phyloP scores from a whole-genome alignment of 2,329 filamentous ascomycete species.

The Fusarium subtropicale region DNA sequence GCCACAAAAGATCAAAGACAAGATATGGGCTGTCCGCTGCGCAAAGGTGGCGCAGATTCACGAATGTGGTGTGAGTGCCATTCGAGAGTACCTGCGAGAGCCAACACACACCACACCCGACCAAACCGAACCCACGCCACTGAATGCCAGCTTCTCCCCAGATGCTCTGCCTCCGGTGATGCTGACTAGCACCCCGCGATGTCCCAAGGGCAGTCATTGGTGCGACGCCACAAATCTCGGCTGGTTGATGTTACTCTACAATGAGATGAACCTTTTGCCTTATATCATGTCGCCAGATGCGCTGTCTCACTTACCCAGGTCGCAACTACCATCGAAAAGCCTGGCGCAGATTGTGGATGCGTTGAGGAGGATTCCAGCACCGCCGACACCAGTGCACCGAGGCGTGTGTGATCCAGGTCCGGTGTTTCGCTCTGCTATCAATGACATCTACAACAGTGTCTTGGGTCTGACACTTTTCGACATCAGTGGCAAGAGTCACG shows the following conservation, averaged over 20 bases:
- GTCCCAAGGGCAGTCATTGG: constrained; percentile 61
- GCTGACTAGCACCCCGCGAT: constrained; percentile 58
- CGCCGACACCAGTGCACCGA: constrained; percentile 55
- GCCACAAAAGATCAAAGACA: constrained; percentile 61
- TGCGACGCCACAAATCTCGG: constrained; percentile 66
- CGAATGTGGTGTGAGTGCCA: constrained; percentile 56
- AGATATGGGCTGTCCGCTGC: constrained; percentile 60
- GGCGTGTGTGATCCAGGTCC: constrained; percentile 63
- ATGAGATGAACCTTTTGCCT: constrained; percentile 59
- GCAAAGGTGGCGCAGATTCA: constrained; percentile 65
- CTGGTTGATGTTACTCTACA: constrained; percentile 65
- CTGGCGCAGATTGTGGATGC: constrained; percentile 59
- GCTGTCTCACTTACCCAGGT: constrained; percentile 41
- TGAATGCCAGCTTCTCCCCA: constrained; percentile 38
- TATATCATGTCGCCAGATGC: constrained; percentile 53
- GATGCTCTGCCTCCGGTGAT: constrained; percentile 33
- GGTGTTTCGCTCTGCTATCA: constrained; percentile 59
- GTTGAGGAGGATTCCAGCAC: constrained; percentile 58
- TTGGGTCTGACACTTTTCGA: constrained; percentile 62
- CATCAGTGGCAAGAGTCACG: constrained; percentile 60
- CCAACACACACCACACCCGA: constrained; percentile 35
- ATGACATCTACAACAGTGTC: constrained; percentile 64
- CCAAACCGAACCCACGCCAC: constrained; percentile 33
- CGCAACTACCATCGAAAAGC: constrained; percentile 52
- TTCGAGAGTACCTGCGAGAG: constrained; percentile 60